Conservation (phyloP, 2,329 filamentous ascomycete genomes). For the Aspergillus thermomutatus region DNA sequence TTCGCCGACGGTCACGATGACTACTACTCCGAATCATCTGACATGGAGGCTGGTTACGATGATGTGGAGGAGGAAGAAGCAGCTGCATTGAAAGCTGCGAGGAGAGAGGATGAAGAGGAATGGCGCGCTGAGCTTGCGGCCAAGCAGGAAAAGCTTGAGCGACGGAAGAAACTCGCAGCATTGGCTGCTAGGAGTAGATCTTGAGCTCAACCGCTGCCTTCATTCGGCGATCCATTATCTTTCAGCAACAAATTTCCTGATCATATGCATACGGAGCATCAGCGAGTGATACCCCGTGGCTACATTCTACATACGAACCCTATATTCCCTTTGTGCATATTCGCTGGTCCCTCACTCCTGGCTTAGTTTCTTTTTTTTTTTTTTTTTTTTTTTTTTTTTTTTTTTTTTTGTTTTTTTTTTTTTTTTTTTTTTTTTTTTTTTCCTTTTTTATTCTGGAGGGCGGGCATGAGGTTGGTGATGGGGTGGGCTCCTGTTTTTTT, state of each 20-base stretch:
- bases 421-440: no score
- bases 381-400: no score
- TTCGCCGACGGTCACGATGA: conserved; percentile 39
- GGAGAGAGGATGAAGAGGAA: conserved; percentile 47
- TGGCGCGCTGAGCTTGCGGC: conserved; percentile 40
- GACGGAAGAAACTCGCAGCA: conserved; percentile 40
- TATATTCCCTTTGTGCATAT: background rate
- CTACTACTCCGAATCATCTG: conserved; percentile 45
- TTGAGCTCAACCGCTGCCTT: conserved; percentile 10
- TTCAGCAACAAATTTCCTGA: conserved; percentile 8
- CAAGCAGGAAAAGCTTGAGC: conserved; percentile 46
- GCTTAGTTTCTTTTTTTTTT: background rate
- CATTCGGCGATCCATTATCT: background rate
- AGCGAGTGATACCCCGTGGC: conserved; percentile 24
- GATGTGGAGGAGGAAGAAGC: conserved; percentile 47
- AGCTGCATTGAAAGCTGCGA: conserved; percentile 38
- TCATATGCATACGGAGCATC: conserved; percentile 22
- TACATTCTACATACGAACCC: conserved; percentile 17
- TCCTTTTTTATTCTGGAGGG: no score
- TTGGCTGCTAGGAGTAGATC: conserved; percentile 35
- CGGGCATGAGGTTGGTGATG: no score
- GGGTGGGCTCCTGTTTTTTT: no score
- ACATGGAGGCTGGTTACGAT: conserved; percentile 49
- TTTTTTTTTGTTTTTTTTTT: no score
- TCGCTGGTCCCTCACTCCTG: background rate